Base-by-base conservation (phyloP, 257 asterid genomes). In the Solanum corneliomulleri region DNA sequence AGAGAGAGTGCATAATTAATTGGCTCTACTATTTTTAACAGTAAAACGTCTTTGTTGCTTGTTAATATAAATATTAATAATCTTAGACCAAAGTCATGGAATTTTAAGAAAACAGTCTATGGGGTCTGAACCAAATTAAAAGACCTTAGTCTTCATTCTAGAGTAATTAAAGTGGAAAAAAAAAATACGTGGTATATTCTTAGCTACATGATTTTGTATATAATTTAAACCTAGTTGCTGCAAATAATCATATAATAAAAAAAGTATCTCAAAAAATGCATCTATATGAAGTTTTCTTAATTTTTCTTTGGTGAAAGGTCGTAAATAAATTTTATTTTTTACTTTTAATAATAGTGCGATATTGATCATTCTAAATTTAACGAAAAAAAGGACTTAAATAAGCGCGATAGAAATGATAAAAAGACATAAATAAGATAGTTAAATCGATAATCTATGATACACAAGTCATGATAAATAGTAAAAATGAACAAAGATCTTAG, bases 51-150 rank as follows among this genome's bases (percentile, higher is more conserved):
- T 85, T 89, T 94, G 95, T 94, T 93, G 93, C 93, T 92, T 92
- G 89, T 86, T 10, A 74, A 74, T 37, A 74, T 91, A 52, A 52
- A 52, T 49, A 52, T 16, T 16, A 89, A 84, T 89, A 90, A 92
- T 92, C 45, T 6, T 85, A 25, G 69, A 75, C 89, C 71, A 87
- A 64, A 89, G 85, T 91, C 91, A 92, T 92, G 93, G 98, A 92
- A 93, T 92, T 94, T 89, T 86, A 85, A 92, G 89, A 91, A 92
- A 91, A 90, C 84, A 82, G 93, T 81, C 89, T 88, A 91, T 91
- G 95, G 98, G 98, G 93, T 87, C 84, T 92, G 96, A 93, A 92
- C 92, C 91, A 71, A 89, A 87, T 83, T 86, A 90, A 92, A 87
- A 76, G 86, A 86, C 84, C 87, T 86, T 86, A 90, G 78, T 89